A percentile compares a stretch with the other conserved stretches of the same genome.
phyloP scores from a whole-genome alignment of 129 eudicot species.

The Heracleum sosnowskyi region DNA sequence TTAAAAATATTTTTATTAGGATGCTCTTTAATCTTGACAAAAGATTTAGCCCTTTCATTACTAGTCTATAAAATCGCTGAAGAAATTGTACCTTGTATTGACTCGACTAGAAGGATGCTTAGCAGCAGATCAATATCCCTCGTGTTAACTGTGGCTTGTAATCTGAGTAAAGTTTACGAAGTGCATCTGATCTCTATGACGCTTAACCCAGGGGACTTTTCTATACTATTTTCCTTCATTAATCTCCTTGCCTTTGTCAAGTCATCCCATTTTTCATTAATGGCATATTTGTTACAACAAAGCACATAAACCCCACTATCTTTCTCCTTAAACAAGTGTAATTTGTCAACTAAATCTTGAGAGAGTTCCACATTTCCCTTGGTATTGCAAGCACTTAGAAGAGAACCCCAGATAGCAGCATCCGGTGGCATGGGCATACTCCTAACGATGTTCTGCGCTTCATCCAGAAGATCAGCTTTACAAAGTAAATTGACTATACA shows the following conservation, averaged over 20 bases:
- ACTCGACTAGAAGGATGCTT: conserved; percentile 6
- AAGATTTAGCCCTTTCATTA: background rate
- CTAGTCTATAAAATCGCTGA: background rate
- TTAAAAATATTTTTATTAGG: background rate
- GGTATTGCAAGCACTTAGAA: conserved; percentile 13
- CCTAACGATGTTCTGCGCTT: conserved; percentile 14
- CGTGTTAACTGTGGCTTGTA: background rate
- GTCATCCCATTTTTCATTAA: conserved; percentile 4
- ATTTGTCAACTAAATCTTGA: conserved; percentile 7
- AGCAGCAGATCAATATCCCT: background rate
- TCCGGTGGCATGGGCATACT: conserved; percentile 19
- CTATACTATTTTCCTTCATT: conserved; percentile 9
- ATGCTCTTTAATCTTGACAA: background rate
- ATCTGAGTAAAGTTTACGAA: background rate
- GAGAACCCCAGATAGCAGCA: conserved; percentile 15
- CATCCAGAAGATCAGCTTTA: conserved; percentile 18
- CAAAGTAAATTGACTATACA: conserved; percentile 16
- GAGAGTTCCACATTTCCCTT: conserved; percentile 8
- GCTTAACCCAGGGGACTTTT: conserved; percentile 15
- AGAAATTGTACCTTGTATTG: background rate
- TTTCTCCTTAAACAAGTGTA: background rate
- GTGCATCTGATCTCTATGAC: conserved; percentile 7
- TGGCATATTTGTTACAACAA: conserved; percentile 11
- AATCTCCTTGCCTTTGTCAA: conserved; percentile 9
- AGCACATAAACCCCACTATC: conserved; percentile 19